These are phyloP conservation scores for Annulohypoxylon moriforme DNA, from an alignment of 495 filamentous ascomycete genomes.

Conservation along the genomic window DNA sequence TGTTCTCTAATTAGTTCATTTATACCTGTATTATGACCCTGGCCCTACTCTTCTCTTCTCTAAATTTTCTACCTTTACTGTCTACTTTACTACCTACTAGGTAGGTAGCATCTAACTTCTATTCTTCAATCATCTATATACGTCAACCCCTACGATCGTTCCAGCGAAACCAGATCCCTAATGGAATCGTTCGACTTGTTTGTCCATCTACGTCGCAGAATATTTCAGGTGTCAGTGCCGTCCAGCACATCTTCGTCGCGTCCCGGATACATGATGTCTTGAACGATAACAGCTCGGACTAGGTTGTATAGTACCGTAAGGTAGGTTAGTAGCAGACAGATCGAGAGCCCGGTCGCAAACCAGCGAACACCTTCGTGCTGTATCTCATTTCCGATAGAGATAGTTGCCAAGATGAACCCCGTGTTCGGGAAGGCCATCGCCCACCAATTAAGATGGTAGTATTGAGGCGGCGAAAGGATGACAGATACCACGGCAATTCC, in stretches of 20 bases:
- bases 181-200: neutral
- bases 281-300: constrained; percentile 62
- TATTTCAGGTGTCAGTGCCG: constrained; percentile 17
- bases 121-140: constrained; percentile 3
- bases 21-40: neutral
- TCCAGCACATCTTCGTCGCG: constrained; percentile 69
- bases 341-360: constrained; percentile 62
- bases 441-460: constrained; percentile 68
- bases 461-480: constrained; percentile 58
- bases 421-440: constrained; percentile 70
- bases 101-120: neutral
- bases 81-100: no score
- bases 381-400: constrained; percentile 59
- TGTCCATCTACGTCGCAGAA: neutral
- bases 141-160: neutral
- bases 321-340: constrained; percentile 66
- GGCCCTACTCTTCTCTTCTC: neutral
- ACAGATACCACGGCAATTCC: constrained; percentile 65
- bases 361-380: constrained; percentile 56
- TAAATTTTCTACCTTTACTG: neutral
- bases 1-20: no score
- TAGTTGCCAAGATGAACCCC: constrained; percentile 64
- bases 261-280: constrained; percentile 72
- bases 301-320: constrained; percentile 64
- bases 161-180: neutral